Conservation (phyloP, 2,329 filamentous ascomycete genomes). For the Aspergillus arachidicola region DNA sequence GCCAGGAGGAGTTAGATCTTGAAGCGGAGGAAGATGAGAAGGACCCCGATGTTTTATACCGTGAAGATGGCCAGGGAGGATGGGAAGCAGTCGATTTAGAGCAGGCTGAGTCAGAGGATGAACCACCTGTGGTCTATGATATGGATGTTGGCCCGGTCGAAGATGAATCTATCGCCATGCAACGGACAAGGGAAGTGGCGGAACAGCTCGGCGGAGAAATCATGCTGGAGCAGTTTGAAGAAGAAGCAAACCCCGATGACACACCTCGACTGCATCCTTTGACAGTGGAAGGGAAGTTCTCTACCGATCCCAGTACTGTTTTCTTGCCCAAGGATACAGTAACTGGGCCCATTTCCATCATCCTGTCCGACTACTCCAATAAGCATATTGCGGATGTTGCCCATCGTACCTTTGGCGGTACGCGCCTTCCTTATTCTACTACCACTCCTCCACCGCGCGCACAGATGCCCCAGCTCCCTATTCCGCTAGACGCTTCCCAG, state of each 20-base stretch:
- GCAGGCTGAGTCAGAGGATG: constrained; percentile 21
- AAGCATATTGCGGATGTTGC: constrained; percentile 76
- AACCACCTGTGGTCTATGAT: constrained; percentile 31
- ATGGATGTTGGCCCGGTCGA: constrained; percentile 30
- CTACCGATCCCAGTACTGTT: constrained; percentile 72
- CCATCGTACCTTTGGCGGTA: constrained; percentile 74
- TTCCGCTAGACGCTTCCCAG: constrained; percentile 59
- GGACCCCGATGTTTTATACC: constrained; percentile 37
- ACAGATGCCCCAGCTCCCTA: constrained; percentile 58
- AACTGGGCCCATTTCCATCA: constrained; percentile 67
- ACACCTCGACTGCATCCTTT: constrained; percentile 69
- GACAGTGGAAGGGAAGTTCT: constrained; percentile 73
- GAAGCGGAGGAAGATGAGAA: constrained; percentile 34
- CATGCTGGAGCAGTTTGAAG: constrained; percentile 47
- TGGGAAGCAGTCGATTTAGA: constrained; percentile 40
- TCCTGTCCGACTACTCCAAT: constrained; percentile 69
- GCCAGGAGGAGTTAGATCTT: constrained; percentile 26
- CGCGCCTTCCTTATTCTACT: constrained; percentile 73
- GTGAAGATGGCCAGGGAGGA: constrained; percentile 40
- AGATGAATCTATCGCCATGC: constrained; percentile 35
- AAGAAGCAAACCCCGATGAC: constrained; percentile 42
- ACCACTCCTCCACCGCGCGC: constrained; percentile 63
- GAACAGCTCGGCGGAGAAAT: constrained; percentile 43
- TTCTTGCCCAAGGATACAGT: constrained; percentile 72
- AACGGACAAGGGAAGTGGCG: constrained; percentile 41